Evolutionary conservation across 345 rosid genomes (phyloP).

Genomic region (Acer negundo): DNA sequence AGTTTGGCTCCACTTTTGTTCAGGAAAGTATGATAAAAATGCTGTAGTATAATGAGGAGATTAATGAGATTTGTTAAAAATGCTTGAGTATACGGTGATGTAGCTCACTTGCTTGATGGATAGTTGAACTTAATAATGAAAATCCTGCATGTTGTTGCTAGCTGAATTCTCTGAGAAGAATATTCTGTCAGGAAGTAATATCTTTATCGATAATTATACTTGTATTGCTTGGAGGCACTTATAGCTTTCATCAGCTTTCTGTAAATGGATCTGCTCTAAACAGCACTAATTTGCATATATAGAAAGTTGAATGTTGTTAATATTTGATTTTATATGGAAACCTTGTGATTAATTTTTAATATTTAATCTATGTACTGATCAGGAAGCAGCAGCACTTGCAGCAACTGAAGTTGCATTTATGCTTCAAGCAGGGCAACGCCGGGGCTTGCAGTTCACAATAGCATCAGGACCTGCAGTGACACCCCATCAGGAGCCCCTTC

Average conservation of each 20-base stretch:
- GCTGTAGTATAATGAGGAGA: background rate
- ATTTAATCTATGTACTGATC: constrained; percentile 20
- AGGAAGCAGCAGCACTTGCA: constrained; percentile 94
- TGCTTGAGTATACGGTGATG: background rate
- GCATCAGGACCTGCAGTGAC: constrained; percentile 54
- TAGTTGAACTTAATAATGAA: background rate
- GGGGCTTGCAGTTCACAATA: constrained; percentile 71
- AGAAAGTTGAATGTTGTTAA: background rate
- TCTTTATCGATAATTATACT: background rate
- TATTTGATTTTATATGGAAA: background rate
- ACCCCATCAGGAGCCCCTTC: constrained; percentile 52
- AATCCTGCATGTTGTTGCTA: background rate
- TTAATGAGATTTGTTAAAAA: constrained; percentile 6
- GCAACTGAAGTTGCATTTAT: constrained; percentile 93
- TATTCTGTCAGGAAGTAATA: too few relatives aligned
- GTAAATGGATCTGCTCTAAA: background rate
- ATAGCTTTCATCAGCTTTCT: background rate
- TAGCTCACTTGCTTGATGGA: background rate
- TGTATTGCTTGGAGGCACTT: background rate
- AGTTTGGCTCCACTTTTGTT: background rate
- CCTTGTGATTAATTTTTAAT: background rate
- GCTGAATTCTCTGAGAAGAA: background rate
- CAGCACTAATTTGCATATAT: background rate
- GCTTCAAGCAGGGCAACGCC: constrained; percentile 76
- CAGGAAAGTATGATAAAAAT: background rate